Evolutionary conservation across 2,329 filamentous ascomycete genomes (phyloP).

Genomic region (Sclerotinia nivalis): DNA sequence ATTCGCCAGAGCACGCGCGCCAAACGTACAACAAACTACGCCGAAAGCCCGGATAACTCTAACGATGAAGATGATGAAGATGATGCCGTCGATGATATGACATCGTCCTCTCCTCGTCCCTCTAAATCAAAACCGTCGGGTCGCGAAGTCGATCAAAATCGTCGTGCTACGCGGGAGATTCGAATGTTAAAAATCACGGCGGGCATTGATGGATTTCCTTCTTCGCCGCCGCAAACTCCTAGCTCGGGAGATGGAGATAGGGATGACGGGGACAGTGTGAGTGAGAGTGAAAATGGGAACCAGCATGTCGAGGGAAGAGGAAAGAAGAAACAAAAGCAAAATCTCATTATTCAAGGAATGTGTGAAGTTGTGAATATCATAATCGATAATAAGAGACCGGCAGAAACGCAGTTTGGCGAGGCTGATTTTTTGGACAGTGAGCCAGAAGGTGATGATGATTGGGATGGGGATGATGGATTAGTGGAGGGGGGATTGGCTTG

Average conservation of each 20-base stretch:
- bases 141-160: constrained; percentile 21
- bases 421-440: constrained; percentile 67
- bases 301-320: not conserved
- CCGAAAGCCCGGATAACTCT: constrained; percentile 34
- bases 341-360: constrained; percentile 61
- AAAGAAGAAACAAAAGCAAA: constrained; percentile 40
- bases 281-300: constrained; percentile 13
- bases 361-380: constrained; percentile 70
- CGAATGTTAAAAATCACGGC: constrained; percentile 35
- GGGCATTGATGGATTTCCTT: constrained; percentile 31
- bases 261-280: constrained; percentile 28
- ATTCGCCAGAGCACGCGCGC: constrained; percentile 28
- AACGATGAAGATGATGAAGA: constrained; percentile 21
- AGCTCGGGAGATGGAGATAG: constrained; percentile 14
- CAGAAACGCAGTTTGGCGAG: constrained; percentile 68
- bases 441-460: constrained; percentile 55
- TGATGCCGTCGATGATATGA: constrained; percentile 25
- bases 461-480: constrained; percentile 43
- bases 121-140: not conserved
- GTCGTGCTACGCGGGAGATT: constrained; percentile 34
- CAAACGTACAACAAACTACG: constrained; percentile 32
- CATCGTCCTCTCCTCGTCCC: not conserved
- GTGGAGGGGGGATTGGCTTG: constrained; percentile 15
- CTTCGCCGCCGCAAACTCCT: constrained; percentile 26
- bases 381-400: constrained; percentile 74